Percentiles rank a stretch among this genome's conserved stretches.
phyloP scores from a whole-genome alignment of 495 filamentous ascomycete species.

The Podospora bellae-mahoneyi region DNA sequence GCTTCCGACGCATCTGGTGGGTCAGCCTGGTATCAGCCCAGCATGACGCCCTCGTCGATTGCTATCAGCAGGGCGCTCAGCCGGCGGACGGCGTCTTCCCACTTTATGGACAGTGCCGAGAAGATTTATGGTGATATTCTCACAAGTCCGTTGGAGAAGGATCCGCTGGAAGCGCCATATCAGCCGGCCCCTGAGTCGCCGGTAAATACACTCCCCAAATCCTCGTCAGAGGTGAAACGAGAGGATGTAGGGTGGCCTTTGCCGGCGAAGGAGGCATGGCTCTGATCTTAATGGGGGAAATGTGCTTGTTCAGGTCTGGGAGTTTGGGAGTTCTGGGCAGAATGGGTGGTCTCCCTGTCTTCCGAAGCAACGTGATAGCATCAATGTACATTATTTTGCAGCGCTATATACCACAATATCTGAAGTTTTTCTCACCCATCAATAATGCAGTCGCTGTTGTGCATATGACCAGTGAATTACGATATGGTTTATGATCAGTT shows the following conservation, averaged over 20 bases:
- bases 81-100: constrained; percentile 14
- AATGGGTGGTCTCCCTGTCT: neutral
- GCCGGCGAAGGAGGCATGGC: neutral
- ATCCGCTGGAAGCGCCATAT: neutral
- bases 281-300: neutral
- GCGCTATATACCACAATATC: no score
- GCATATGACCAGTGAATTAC: no score
- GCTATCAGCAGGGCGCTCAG: neutral
- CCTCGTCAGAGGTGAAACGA: neutral
- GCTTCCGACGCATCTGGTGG: neutral
- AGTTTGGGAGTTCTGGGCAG: neutral
- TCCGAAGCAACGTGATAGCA: no score
- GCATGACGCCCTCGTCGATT: neutral
- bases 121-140: constrained; percentile 16
- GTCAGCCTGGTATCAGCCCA: neutral
- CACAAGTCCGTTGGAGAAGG: constrained; percentile 12
- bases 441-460: no score
- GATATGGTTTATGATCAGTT: no score
- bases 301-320: neutral
- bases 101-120: constrained; percentile 12
- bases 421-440: no score
- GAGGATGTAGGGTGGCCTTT: constrained; percentile 21
- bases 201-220: neutral
- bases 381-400: no score
- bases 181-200: neutral